phyloP scores from a whole-genome alignment of 352 stramenopile genomes.

The Phytophthora litchii region DNA sequence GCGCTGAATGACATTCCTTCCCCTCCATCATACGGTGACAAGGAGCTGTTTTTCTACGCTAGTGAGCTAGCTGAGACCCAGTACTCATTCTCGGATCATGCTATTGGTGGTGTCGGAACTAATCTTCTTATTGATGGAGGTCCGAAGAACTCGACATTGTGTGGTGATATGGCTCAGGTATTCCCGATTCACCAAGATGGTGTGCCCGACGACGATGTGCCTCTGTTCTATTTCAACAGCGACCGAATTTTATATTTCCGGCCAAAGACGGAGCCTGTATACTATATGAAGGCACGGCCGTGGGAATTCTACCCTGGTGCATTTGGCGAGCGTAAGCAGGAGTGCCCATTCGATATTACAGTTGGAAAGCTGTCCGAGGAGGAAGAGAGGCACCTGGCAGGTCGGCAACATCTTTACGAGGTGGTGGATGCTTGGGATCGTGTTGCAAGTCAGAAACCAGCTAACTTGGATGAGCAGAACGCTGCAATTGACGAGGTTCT shows the following conservation, averaged over 20 bases:
- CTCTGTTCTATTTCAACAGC: conserved; percentile 60
- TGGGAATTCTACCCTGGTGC: conserved; percentile 45
- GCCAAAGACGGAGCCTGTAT: conserved; percentile 39
- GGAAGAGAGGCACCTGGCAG: conserved; percentile 37
- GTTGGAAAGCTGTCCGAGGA: conserved; percentile 32
- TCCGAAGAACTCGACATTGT: conserved; percentile 41
- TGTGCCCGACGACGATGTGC: conserved; percentile 29
- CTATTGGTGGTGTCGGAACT: conserved; percentile 48
- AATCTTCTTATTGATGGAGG: conserved; percentile 28
- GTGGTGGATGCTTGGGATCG: conserved; percentile 34
- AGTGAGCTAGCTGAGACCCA: conserved; percentile 51
- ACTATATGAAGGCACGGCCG: conserved; percentile 46
- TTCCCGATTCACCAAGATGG: conserved; percentile 40
- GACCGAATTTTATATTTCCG: conserved; percentile 48
- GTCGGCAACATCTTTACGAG: conserved; percentile 43
- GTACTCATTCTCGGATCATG: conserved; percentile 48
- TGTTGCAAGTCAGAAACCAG: conserved; percentile 27
- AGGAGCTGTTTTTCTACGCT: conserved; percentile 54
- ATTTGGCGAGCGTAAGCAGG: conserved; percentile 39
- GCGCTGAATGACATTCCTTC: conserved; percentile 20
- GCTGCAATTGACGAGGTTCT: conserved; percentile 30
- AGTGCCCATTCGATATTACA: conserved; percentile 56
- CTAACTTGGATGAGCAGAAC: conserved; percentile 33
- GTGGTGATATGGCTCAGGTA: conserved; percentile 56
- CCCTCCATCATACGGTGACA: conserved; percentile 52